phyloP scores from a whole-genome alignment of 179 eudicot species.

The Amaranthus tricolor region DNA sequence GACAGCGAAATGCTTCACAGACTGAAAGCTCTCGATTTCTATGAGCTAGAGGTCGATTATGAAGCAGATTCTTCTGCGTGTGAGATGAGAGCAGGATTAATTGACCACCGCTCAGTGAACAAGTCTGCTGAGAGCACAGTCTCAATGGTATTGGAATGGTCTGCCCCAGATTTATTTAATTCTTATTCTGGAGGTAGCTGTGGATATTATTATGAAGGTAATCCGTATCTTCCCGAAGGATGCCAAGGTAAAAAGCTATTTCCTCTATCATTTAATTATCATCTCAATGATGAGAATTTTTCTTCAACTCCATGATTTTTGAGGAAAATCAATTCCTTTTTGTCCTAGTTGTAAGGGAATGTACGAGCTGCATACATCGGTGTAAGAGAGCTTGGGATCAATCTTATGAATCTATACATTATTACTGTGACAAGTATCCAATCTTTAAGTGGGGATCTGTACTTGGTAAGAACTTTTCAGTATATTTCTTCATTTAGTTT shows the following conservation, averaged over 20 bases:
- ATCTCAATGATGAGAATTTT: neutral
- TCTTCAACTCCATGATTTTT: neutral
- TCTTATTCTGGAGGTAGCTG: no score
- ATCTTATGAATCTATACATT: neutral
- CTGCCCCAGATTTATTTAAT: neutral
- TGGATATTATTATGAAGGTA: constrained; percentile 3
- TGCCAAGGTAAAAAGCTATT: constrained; percentile 24
- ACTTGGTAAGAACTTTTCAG: constrained; percentile 15
- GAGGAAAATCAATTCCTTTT: neutral
- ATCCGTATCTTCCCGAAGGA: constrained; percentile 33
- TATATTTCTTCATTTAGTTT: neutral
- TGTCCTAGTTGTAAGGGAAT: constrained; percentile 14
- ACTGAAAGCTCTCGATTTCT: constrained; percentile 10
- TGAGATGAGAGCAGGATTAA: constrained; percentile 13
- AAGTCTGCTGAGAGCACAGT: neutral
- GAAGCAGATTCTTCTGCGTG: neutral
- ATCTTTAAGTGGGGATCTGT: neutral
- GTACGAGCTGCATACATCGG: constrained; percentile 14
- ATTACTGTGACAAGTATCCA: constrained; percentile 11
- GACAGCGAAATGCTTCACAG: no score
- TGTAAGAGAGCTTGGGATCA: neutral
- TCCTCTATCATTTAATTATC: neutral
- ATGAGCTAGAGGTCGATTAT: constrained; percentile 9
- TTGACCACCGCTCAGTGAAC: constrained; percentile 11
- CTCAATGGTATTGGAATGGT: constrained; percentile 24